Evolutionary conservation across 164 flowering plant species (phyloP).

Genomic region (Buxus sempervirens): DNA sequence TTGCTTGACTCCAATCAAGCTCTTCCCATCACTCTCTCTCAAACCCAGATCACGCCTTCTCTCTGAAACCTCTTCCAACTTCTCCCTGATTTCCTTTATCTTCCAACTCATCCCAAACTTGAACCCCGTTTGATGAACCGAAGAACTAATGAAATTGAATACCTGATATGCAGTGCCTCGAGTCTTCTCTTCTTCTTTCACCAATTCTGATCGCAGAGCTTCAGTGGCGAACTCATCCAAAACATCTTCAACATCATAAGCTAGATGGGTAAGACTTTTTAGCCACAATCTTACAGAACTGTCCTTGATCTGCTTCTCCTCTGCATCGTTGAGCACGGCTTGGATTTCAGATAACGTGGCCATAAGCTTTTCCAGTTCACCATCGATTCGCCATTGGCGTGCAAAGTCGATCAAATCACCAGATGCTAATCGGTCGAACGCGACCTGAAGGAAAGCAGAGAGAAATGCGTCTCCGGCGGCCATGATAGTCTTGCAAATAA

Average conservation of each 20-base stretch:
- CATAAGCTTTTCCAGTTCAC: no score
- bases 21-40: background rate
- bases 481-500: no score
- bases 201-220: background rate
- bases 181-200: background rate
- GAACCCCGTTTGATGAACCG: background rate
- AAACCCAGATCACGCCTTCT: background rate
- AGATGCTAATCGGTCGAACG: no score
- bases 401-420: no score
- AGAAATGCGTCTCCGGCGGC: no score
- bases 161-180: background rate
- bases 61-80: background rate
- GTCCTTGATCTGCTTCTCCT: slow-evolving; percentile 11
- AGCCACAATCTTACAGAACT: slow-evolving; percentile 16
- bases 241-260: slow-evolving; percentile 14
- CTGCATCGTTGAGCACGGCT: no score
- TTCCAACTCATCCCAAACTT: slow-evolving; percentile 7
- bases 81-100: background rate
- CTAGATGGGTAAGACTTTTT: slow-evolving; percentile 8
- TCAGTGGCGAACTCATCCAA: slow-evolving; percentile 12
- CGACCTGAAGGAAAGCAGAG: no score
- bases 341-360: no score
- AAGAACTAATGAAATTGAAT: background rate
- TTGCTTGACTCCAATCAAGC: background rate
- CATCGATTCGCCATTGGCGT: no score